A percentile compares a stretch with the other conserved stretches of the same genome.
These are phyloP conservation scores for Camillea tinctor DNA, from an alignment of 2,329 filamentous ascomycete species.

Conservation along the genomic window DNA sequence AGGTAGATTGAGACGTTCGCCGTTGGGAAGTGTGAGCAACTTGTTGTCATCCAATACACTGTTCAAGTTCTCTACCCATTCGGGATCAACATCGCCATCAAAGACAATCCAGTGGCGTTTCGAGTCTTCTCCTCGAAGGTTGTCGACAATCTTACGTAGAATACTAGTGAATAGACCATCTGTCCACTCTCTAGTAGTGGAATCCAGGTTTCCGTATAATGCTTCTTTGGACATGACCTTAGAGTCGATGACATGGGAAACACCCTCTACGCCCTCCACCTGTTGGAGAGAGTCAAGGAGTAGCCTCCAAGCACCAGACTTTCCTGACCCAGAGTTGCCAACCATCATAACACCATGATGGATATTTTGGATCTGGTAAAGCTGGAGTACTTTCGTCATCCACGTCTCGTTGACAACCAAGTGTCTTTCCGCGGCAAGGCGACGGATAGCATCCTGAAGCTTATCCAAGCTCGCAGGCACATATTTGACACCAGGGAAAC, in stretches of 20 bases:
- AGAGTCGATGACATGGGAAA: slow-evolving; percentile 96
- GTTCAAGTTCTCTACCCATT: slow-evolving; percentile 99
- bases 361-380: slow-evolving; percentile 96
- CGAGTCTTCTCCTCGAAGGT: slow-evolving; percentile 91
- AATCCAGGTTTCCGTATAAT: slow-evolving; percentile 92
- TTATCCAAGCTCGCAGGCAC: slow-evolving; percentile 81
- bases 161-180: slow-evolving; percentile 98
- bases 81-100: slow-evolving; percentile 96
- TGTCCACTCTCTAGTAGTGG: slow-evolving; percentile 97
- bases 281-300: slow-evolving; percentile 87
- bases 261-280: slow-evolving; percentile 87
- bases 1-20: slow-evolving; percentile 93
- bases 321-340: slow-evolving; percentile 93
- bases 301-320: slow-evolving; percentile 92
- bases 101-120: slow-evolving; percentile 99
- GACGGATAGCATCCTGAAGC: slow-evolving; percentile 77
- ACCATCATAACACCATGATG: slow-evolving; percentile 99
- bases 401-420: slow-evolving; percentile 89
- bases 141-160: slow-evolving; percentile 96
- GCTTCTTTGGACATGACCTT: slow-evolving; percentile 99
- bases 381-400: slow-evolving; percentile 95
- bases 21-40: slow-evolving; percentile 91
- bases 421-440: slow-evolving; percentile 80
- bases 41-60: slow-evolving; percentile 99
- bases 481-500: slow-evolving; percentile 92